Evolutionary conservation across 352 stramenopile genomes (phyloP).

Genomic region (Pythium dissotocum): DNA sequence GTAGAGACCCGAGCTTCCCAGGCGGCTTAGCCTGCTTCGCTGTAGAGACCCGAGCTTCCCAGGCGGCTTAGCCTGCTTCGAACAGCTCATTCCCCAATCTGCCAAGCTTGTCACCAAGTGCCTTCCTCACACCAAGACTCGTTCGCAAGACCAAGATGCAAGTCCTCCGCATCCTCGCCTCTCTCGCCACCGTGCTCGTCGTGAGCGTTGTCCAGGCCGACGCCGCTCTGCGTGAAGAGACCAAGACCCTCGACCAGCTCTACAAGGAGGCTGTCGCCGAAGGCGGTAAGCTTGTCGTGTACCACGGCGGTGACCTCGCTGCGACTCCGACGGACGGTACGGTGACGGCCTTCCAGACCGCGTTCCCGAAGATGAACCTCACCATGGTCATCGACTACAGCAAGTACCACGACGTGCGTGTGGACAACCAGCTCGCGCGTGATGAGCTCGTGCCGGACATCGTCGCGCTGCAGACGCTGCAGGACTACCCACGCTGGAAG

Average conservation of each 20-base stretch:
- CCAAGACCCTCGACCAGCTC: slow-evolving; percentile 44
- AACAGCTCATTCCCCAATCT: slow-evolving; percentile 2
- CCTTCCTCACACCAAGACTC: no score
- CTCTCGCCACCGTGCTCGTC: no score
- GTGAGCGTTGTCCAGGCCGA: no score
- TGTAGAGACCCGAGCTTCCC: no score
- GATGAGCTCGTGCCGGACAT: slow-evolving; percentile 43
- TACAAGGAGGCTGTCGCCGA: slow-evolving; percentile 48
- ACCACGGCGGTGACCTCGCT: slow-evolving; percentile 37
- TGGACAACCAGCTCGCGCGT: slow-evolving; percentile 62
- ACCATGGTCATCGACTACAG: slow-evolving; percentile 57
- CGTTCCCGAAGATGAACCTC: slow-evolving; percentile 61
- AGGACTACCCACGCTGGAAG: slow-evolving; percentile 52
- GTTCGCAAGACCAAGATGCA: no score
- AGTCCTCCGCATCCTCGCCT: no score
- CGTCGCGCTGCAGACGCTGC: slow-evolving; percentile 49
- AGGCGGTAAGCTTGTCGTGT: slow-evolving; percentile 52
- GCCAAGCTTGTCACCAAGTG: no score
- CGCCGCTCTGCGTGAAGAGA: slow-evolving; percentile 30
- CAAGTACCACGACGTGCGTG: slow-evolving; percentile 61
- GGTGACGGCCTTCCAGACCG: slow-evolving; percentile 27
- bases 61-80: no score
- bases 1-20: no score
- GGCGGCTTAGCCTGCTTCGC: no score
- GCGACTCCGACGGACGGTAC: slow-evolving; percentile 25